Evolutionary conservation across 148 eudicot species (phyloP).

Genomic region (Linanthus parryae): DNA sequence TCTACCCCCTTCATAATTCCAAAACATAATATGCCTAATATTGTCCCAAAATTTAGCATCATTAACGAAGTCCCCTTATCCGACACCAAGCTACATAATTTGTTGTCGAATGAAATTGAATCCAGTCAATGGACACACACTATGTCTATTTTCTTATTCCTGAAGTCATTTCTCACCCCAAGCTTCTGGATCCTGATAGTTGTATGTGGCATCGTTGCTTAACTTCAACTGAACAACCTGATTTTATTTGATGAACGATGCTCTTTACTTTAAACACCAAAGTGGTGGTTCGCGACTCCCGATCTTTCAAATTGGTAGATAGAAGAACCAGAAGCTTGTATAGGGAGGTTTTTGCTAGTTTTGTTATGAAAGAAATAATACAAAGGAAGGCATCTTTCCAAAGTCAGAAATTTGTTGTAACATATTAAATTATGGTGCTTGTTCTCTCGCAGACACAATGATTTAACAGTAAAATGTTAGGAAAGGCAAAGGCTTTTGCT

Average conservation of each 20-base stretch:
- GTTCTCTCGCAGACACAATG: neutral
- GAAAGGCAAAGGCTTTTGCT: constrained; percentile 1
- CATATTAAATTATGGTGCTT: neutral
- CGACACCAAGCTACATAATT: too few relatives aligned
- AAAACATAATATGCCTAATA: too few relatives aligned
- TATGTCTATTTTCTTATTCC: constrained; percentile 91
- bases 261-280: neutral
- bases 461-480: neutral
- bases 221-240: constrained; percentile 95
- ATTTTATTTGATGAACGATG: constrained; percentile 56
- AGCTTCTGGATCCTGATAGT: constrained; percentile 72
- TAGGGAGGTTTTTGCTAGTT: neutral
- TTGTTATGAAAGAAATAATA: constrained; percentile 8
- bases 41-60: too few relatives aligned
- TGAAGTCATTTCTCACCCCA: constrained; percentile 75
- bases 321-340: constrained; percentile 2
- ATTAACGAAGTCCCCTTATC: too few relatives aligned
- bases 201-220: constrained; percentile 99
- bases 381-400: neutral
- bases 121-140: too few relatives aligned
- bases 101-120: too few relatives aligned
- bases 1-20: too few relatives aligned
- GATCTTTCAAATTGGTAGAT: constrained; percentile 3
- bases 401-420: neutral
- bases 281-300: neutral